Percentiles rank a stretch among this genome's conserved stretches.
These are phyloP conservation scores for Colletotrichum melonis DNA, from an alignment of 2,329 filamentous ascomycete genomes.

Conservation along the genomic window DNA sequence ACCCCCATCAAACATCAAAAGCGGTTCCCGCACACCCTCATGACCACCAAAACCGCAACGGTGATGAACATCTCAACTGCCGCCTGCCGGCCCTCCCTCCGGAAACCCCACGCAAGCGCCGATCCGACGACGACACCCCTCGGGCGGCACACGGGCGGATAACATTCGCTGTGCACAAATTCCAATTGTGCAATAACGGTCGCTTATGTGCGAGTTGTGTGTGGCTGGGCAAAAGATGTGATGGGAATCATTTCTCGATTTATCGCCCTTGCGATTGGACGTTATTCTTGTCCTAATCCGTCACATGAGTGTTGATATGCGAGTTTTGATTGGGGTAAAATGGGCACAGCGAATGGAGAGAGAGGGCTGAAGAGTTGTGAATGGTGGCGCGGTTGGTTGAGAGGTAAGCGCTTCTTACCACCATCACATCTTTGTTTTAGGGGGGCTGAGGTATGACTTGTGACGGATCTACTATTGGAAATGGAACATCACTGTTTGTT, in stretches of 20 bases:
- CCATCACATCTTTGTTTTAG: background rate
- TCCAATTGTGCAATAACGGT: background rate
- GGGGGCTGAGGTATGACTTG: background rate
- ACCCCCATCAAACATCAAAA: too few relatives aligned
- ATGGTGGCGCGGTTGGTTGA: slow-evolving; percentile 2
- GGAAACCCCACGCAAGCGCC: slow-evolving; percentile 4
- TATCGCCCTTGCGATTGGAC: background rate
- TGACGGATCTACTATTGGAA: background rate
- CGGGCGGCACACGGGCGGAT: slow-evolving; percentile 11
- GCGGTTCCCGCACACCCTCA: slow-evolving; percentile 13
- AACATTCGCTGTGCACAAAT: slow-evolving; percentile 23
- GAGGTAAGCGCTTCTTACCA: slow-evolving; percentile 4
- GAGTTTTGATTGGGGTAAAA: slow-evolving; percentile 13
- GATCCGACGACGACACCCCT: background rate
- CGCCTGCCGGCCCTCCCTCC: background rate
- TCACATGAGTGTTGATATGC: background rate
- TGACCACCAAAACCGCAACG: background rate
- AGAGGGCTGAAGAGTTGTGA: background rate
- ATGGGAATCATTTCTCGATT: background rate
- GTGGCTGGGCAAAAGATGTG: slow-evolving; percentile 1
- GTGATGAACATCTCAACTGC: background rate
- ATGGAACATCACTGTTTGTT: background rate
- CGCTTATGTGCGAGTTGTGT: background rate
- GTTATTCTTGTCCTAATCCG: background rate
- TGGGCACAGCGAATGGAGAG: background rate